These are phyloP conservation scores for Kwoniella shandongensis DNA, from an alignment of 768 basidiomycete species.

Conservation along the genomic window DNA sequence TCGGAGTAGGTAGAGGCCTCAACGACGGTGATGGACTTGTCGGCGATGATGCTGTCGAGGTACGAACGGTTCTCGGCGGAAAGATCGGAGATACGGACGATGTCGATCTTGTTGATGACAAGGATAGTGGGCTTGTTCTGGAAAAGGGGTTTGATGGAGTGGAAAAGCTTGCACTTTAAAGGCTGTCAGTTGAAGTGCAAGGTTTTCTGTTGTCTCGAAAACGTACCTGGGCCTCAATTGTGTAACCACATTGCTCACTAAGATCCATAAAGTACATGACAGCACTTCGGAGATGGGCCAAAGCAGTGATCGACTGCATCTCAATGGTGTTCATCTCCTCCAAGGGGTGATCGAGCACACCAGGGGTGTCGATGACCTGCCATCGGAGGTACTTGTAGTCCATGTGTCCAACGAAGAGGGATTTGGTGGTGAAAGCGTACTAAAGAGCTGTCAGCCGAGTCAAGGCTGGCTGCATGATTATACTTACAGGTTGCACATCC, in stretches of 20 bases:
- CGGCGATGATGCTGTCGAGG: conserved; percentile 77
- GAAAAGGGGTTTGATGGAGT: conserved; percentile 98
- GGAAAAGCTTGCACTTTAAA: conserved; percentile 91
- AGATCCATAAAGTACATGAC: conserved; percentile 99
- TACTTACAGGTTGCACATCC: conserved; percentile 79
- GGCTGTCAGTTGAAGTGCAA: conserved; percentile 9
- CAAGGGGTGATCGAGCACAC: conserved; percentile 93
- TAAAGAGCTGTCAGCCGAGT: conserved; percentile 8
- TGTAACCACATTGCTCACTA: conserved; percentile 96
- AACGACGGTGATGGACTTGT: conserved; percentile 67
- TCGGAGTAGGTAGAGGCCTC: conserved; percentile 94
- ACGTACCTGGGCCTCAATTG: conserved; percentile 87
- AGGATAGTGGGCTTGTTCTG: conserved; percentile 86
- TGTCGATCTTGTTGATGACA: conserved; percentile 97
- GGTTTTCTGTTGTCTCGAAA: conserved; percentile 3
- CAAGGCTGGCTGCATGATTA: not conserved
- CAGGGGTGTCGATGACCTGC: conserved; percentile 99
- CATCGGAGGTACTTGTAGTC: conserved; percentile 99
- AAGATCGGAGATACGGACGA: conserved; percentile 82
- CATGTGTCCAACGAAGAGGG: conserved; percentile 95
- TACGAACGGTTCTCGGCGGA: conserved; percentile 70
- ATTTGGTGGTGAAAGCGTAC: conserved; percentile 98
- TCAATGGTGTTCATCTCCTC: conserved; percentile 99
- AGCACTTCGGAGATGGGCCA: conserved; percentile 92
- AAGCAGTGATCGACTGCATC: conserved; percentile 96